Conservation (phyloP, 208 protist genomes). For the Leptomonas pyrrhocoris region DNA sequence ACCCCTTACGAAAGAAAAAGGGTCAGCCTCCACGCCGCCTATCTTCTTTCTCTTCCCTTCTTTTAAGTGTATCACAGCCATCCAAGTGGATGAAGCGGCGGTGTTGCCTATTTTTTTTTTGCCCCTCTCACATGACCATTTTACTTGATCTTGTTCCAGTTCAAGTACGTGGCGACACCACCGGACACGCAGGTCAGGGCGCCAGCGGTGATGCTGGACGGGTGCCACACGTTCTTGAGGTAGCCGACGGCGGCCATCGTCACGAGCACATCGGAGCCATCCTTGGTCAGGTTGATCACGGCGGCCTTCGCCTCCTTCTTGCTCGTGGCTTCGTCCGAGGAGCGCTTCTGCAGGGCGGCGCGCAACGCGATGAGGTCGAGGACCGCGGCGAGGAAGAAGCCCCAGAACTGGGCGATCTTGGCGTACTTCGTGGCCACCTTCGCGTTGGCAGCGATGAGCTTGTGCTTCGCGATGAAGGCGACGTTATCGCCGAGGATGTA, state of each 20-base stretch:
- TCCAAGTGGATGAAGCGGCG: not conserved
- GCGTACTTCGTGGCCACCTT: slow-evolving; percentile 61
- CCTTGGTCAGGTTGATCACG: slow-evolving; percentile 80
- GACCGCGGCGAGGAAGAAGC: slow-evolving; percentile 88
- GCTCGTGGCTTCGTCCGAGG: slow-evolving; percentile 49
- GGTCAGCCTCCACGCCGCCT: too few relatives aligned
- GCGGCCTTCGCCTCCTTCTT: slow-evolving; percentile 80
- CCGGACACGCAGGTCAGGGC: slow-evolving; percentile 84
- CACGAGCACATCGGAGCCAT: slow-evolving; percentile 81
- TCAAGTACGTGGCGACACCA: slow-evolving; percentile 87
- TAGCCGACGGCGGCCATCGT: slow-evolving; percentile 88
- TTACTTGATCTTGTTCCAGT: slow-evolving; percentile 91
- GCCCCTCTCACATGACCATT: not conserved
- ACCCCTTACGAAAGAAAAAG: too few relatives aligned
- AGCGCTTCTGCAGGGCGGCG: slow-evolving; percentile 60
- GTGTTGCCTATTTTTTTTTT: not conserved
- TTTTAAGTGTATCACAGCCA: not conserved
- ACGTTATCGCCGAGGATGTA: slow-evolving; percentile 92
- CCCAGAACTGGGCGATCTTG: slow-evolving; percentile 92
- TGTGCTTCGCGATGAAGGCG: slow-evolving; percentile 84
- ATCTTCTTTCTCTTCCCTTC: not conserved
- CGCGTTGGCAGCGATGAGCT: slow-evolving; percentile 57
- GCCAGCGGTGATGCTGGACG: slow-evolving; percentile 63
- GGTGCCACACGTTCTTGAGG: slow-evolving; percentile 73
- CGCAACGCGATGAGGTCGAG: slow-evolving; percentile 83